These are phyloP conservation scores for Sporothrix dimorphospora DNA, from an alignment of 2,329 filamentous ascomycete genomes.

Conservation along the genomic window DNA sequence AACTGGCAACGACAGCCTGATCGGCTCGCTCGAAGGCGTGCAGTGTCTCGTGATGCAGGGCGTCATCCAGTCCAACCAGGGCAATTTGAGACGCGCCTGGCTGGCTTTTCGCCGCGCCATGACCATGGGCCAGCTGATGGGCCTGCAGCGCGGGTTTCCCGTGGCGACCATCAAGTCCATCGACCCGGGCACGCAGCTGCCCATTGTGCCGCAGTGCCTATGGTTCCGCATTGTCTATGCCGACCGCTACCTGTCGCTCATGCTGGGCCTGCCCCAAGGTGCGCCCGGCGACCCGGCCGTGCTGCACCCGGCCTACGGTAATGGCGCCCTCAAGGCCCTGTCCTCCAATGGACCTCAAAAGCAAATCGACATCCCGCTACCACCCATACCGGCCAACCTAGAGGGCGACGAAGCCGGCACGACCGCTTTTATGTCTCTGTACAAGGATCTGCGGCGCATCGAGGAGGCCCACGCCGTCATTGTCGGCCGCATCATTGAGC, in stretches of 20 bases:
- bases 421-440: not conserved
- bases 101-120: conserved; percentile 50
- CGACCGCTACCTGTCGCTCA: conserved; percentile 54
- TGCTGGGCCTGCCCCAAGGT: conserved; percentile 52
- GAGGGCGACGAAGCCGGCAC: not conserved
- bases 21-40: conserved; percentile 52
- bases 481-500: conserved; percentile 46
- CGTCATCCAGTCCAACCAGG: conserved; percentile 51
- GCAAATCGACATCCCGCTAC: not conserved
- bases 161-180: conserved; percentile 36
- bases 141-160: conserved; percentile 26
- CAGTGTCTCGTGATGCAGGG: conserved; percentile 54
- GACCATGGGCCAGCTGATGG: conserved; percentile 35
- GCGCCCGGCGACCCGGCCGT: conserved; percentile 29
- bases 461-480: conserved; percentile 43
- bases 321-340: not conserved
- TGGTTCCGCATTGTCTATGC: conserved; percentile 52
- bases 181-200: conserved; percentile 36
- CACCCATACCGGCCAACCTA: not conserved
- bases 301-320: not conserved
- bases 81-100: conserved; percentile 53
- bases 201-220: conserved; percentile 44
- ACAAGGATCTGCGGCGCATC: conserved; percentile 38
- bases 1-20: conserved; percentile 51
- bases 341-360: not conserved